Evolutionary conservation across 2,329 filamentous ascomycete genomes (phyloP).

Genomic region (Colletotrichum orbiculare): DNA sequence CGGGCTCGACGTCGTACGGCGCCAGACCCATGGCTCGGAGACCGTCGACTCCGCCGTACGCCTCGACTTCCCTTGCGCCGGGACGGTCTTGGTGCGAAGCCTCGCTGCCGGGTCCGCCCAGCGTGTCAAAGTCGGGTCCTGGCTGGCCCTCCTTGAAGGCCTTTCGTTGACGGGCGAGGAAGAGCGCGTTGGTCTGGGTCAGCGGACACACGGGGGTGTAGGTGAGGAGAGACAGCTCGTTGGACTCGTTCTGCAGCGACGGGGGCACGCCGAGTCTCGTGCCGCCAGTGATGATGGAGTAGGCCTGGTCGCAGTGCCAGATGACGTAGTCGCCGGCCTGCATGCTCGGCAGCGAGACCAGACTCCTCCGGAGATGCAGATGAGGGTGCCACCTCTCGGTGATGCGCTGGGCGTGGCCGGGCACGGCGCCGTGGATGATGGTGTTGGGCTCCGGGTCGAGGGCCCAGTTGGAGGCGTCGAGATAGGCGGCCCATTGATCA

Average conservation of each 20-base stretch:
- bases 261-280: slow-evolving; percentile 45
- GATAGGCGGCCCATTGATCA: slow-evolving; percentile 59
- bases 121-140: slow-evolving; percentile 66
- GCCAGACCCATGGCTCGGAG: slow-evolving; percentile 69
- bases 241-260: slow-evolving; percentile 36
- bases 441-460: slow-evolving; percentile 63
- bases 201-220: slow-evolving; percentile 65
- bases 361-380: slow-evolving; percentile 61
- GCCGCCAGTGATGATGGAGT: slow-evolving; percentile 61
- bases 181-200: slow-evolving; percentile 55
- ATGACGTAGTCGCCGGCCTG: slow-evolving; percentile 68
- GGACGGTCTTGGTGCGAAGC: slow-evolving; percentile 60
- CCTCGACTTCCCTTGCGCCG: slow-evolving; percentile 62
- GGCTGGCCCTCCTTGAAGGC: slow-evolving; percentile 66
- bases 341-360: slow-evolving; percentile 65
- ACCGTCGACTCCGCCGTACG: slow-evolving; percentile 60
- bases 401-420: slow-evolving; percentile 67
- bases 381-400: slow-evolving; percentile 70
- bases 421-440: slow-evolving; percentile 68
- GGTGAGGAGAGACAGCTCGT: slow-evolving; percentile 60
- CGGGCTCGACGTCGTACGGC: slow-evolving; percentile 58
- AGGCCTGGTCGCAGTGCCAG: slow-evolving; percentile 68
- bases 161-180: slow-evolving; percentile 58
- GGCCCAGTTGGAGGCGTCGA: slow-evolving; percentile 53
- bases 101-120: slow-evolving; percentile 62